Conservation (phyloP, 1,284 basidiomycete species). For the Rhodotorula mucilaginosa region DNA sequence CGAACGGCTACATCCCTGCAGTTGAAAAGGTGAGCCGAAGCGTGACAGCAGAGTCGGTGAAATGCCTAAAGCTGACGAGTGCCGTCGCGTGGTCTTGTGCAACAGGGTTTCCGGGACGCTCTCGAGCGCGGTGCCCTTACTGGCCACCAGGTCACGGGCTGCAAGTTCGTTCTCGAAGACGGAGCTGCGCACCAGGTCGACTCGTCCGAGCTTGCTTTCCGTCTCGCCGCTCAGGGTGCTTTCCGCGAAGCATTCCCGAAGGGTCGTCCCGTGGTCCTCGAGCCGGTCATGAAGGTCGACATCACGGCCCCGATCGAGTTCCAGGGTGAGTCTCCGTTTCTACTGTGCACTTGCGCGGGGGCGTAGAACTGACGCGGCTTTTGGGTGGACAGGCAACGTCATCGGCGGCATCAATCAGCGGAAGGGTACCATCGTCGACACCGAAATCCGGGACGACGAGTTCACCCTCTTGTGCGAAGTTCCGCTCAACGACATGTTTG, state of each 20-base stretch:
- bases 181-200: conserved; percentile 93
- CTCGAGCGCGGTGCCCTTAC: conserved; percentile 86
- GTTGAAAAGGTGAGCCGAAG: conserved; percentile 73
- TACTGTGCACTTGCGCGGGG: background rate
- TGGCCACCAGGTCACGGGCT: conserved; percentile 83
- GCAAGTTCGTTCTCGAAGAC: conserved; percentile 85
- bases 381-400: conserved; percentile 62
- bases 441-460: conserved; percentile 95
- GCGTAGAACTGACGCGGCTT: background rate
- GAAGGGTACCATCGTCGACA: conserved; percentile 91
- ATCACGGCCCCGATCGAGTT: conserved; percentile 95
- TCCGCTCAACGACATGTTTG: conserved; percentile 98
- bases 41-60: no score
- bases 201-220: conserved; percentile 95
- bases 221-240: conserved; percentile 82
- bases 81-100: background rate
- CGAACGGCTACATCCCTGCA: conserved; percentile 87
- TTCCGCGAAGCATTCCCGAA: conserved; percentile 86
- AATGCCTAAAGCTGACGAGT: background rate
- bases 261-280: conserved; percentile 78
- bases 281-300: conserved; percentile 98
- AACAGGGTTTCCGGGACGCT: conserved; percentile 91
- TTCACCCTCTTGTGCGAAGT: conserved; percentile 91
- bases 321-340: conserved; percentile 65
- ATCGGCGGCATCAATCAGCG: conserved; percentile 93